These are phyloP conservation scores for Rubia balearica DNA, from an alignment of 305 asterid species.

Conservation along the genomic window DNA sequence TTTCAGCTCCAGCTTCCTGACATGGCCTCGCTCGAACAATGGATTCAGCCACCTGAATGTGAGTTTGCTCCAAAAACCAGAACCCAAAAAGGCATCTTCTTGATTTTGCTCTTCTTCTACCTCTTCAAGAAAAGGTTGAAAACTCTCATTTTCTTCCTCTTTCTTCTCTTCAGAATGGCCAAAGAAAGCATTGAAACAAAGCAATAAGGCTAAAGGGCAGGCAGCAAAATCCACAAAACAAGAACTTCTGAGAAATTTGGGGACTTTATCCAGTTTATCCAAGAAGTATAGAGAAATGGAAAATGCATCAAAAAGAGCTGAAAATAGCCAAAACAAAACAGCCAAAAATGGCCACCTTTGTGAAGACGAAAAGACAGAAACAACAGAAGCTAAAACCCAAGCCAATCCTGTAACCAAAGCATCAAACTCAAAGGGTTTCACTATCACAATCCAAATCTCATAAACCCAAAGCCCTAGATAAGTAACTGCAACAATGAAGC, in stretches of 20 bases:
- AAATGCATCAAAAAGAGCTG: slow-evolving; percentile 29
- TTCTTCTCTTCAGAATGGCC: slow-evolving; percentile 6
- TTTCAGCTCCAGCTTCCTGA: slow-evolving; percentile 37
- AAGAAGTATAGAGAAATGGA: not conserved
- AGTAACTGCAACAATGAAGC: slow-evolving; percentile 28
- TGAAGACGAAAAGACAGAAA: slow-evolving; percentile 20
- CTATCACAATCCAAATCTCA: slow-evolving; percentile 18
- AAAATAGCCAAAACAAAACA: slow-evolving; percentile 58
- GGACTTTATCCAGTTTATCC: slow-evolving; percentile 6
- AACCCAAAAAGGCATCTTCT: slow-evolving; percentile 39
- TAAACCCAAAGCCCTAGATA: slow-evolving; percentile 38
- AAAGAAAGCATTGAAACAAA: slow-evolving; percentile 18
- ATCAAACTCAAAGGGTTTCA: slow-evolving; percentile 22
- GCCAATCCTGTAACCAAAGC: slow-evolving; percentile 29
- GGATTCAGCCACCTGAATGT: slow-evolving; percentile 80
- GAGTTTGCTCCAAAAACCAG: slow-evolving; percentile 66
- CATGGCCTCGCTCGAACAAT: slow-evolving; percentile 46
- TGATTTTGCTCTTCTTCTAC: not conserved
- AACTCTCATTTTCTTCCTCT: slow-evolving; percentile 20
- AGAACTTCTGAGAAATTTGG: slow-evolving; percentile 30
- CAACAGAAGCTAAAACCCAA: slow-evolving; percentile 43
- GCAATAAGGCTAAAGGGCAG: slow-evolving; percentile 30
- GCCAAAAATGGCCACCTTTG: slow-evolving; percentile 60
- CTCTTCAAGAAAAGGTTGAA: slow-evolving; percentile 39
- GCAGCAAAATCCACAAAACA: slow-evolving; percentile 20